Evolutionary conservation across 202 grass and related monocot genomes (phyloP), one percentile per base, ranked within the genome.

Genomic region (Brachypodium distachyon): DNA sequence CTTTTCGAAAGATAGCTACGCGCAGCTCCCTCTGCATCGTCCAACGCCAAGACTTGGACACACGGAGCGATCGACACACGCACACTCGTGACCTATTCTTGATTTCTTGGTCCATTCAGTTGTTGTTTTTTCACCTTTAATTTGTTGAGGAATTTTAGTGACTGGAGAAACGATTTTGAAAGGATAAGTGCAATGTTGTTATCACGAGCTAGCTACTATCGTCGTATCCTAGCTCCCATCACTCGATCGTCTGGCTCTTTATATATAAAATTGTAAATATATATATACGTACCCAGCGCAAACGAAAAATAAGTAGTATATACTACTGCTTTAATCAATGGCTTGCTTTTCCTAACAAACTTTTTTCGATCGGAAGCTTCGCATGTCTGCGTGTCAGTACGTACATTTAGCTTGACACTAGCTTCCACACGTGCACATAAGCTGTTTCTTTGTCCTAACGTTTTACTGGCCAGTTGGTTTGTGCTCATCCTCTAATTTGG

Each of bases 401-500:
- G n/a, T 2, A 17, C 9, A 3, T 28, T 2, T 52, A 33, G 57
- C 47, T 59, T 17, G 17, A 37, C 27, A 46, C 27, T 33, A 2
- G 7, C 37, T 73, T 71, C 29, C 25, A 64, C 40, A 55, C 77
- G 31, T 62, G 61, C 31, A 59, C 84, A 48, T 73, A 47, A 71
- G 63, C 61, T 22, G 9, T 67, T 81, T 81, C 60, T 67, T 81
- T 81, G 59, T 46, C 16, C 33, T 8, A 9, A 52, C n/a, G 5
- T 19, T 1, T 77, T 17, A 36, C 58, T 67, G 40, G 74, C 43
- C 51, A 68, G 7, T 52, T 28, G 4, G 26, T 27, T 53, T 48
- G 38, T 48, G 19, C 80, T 87, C 79, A 79, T 83, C 85, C 1
- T 74, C 67, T 52, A 39, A 42, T 34, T 63, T 54, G 50, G 39